Evolutionary conservation across 164 flowering plant genomes (phyloP).

Genomic region (Nymphaea colorata): DNA sequence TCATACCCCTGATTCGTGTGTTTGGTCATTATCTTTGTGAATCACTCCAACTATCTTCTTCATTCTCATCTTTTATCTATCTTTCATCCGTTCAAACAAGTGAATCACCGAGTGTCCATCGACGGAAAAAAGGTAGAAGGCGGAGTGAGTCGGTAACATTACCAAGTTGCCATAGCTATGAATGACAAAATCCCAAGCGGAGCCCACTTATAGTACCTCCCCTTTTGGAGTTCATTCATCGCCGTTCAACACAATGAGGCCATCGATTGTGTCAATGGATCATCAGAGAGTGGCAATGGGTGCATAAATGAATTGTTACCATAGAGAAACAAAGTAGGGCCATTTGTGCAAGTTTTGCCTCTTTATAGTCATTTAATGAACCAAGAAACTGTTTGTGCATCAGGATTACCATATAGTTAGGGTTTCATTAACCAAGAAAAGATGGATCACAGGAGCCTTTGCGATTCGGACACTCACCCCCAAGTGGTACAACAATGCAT

Average conservation of each 20-base stretch:
- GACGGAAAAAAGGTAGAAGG: no score
- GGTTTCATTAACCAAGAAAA: constrained; percentile 50
- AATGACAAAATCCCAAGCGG: constrained; percentile 61
- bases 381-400: constrained; percentile 70
- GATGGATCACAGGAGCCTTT: constrained; percentile 48
- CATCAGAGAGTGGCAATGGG: constrained; percentile 50
- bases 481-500: constrained; percentile 60
- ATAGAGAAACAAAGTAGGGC: constrained; percentile 66
- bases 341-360: constrained; percentile 65
- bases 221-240: constrained; percentile 60
- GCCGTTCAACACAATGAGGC: constrained; percentile 36
- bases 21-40: no score
- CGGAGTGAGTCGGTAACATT: background rate
- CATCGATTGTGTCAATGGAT: constrained; percentile 42
- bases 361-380: constrained; percentile 49
- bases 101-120: background rate
- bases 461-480: constrained; percentile 33
- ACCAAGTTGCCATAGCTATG: constrained; percentile 19
- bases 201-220: constrained; percentile 65
- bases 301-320: constrained; percentile 59
- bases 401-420: constrained; percentile 33
- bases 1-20: no score
- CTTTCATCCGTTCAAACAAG: no score
- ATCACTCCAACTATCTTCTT: no score
- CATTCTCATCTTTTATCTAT: no score